A percentile compares a stretch with the other conserved stretches of the same genome.
phyloP scores from a whole-genome alignment of 2,329 filamentous ascomycete genomes.

The Cladophialophora bantiana region DNA sequence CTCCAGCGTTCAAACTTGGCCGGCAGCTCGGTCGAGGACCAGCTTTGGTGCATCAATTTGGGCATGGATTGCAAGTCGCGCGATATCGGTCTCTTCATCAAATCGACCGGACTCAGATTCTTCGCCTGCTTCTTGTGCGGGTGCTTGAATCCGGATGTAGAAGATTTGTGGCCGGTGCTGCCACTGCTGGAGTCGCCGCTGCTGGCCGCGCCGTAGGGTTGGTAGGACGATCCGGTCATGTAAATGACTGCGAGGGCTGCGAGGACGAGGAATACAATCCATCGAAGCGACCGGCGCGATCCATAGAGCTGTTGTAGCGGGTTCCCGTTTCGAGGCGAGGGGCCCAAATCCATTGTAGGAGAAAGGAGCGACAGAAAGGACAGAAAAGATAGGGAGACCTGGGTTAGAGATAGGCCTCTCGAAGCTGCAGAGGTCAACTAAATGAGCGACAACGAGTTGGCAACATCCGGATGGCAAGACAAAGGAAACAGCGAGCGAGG shows the following conservation, averaged over 20 bases:
- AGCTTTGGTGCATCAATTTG: slow-evolving; percentile 41
- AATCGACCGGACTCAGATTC: slow-evolving; percentile 24
- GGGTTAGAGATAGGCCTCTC: background rate
- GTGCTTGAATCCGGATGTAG: slow-evolving; percentile 1
- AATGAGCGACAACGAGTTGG: background rate
- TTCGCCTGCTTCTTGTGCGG: slow-evolving; percentile 22
- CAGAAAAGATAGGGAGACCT: background rate
- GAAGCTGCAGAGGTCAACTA: background rate
- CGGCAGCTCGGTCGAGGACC: slow-evolving; percentile 38
- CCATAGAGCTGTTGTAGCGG: slow-evolving; percentile 30
- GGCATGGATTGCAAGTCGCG: slow-evolving; percentile 37
- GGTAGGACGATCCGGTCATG: slow-evolving; percentile 28
- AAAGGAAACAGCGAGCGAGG: background rate
- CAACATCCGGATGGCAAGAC: background rate
- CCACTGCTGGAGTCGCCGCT: background rate
- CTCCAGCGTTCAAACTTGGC: slow-evolving; percentile 45
- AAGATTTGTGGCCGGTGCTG: background rate
- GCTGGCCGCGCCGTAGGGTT: background rate
- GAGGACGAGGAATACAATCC: slow-evolving; percentile 31
- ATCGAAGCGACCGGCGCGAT: slow-evolving; percentile 28
- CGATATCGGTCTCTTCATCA: slow-evolving; percentile 34
- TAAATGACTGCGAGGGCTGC: slow-evolving; percentile 28
- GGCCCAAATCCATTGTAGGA: slow-evolving; percentile 13
- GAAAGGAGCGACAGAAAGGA: background rate
- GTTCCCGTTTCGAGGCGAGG: slow-evolving; percentile 28